These are phyloP conservation scores for Termitomyces bulborhizus DNA, from an alignment of 768 basidiomycete genomes.

Conservation along the genomic window DNA sequence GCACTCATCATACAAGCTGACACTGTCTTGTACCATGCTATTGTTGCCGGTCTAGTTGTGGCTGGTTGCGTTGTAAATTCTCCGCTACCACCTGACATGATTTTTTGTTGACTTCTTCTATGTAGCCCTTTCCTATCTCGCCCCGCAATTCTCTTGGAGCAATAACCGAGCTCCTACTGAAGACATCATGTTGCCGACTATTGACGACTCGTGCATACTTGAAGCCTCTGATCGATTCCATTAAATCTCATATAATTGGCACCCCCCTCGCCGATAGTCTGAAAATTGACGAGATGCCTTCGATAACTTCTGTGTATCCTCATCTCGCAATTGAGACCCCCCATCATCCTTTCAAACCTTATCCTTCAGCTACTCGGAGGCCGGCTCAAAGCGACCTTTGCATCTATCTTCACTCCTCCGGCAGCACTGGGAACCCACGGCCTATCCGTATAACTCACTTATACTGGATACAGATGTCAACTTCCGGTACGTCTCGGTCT, in stretches of 20 bases:
- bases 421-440: slow-evolving; percentile 15
- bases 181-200: background rate
- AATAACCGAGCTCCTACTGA: background rate
- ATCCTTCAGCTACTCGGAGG: background rate
- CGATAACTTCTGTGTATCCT: background rate
- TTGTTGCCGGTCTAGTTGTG: background rate
- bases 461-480: background rate
- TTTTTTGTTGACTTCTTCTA: too few relatives aligned
- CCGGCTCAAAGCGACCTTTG: slow-evolving; percentile 9
- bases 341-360: background rate
- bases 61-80: background rate
- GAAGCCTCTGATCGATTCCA: background rate
- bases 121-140: too few relatives aligned
- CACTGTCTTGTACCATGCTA: too few relatives aligned
- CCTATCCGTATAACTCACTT: background rate
- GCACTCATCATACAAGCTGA: too few relatives aligned
- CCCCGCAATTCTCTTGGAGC: too few relatives aligned
- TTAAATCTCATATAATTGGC: background rate
- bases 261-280: background rate
- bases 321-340: background rate
- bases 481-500: background rate
- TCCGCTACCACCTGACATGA: background rate
- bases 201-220: background rate
- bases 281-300: background rate
- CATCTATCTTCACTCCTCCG: slow-evolving; percentile 32